Base-by-base conservation (phyloP, 2,329 filamentous ascomycete genomes). In the Pyricularia sp. region DNA sequence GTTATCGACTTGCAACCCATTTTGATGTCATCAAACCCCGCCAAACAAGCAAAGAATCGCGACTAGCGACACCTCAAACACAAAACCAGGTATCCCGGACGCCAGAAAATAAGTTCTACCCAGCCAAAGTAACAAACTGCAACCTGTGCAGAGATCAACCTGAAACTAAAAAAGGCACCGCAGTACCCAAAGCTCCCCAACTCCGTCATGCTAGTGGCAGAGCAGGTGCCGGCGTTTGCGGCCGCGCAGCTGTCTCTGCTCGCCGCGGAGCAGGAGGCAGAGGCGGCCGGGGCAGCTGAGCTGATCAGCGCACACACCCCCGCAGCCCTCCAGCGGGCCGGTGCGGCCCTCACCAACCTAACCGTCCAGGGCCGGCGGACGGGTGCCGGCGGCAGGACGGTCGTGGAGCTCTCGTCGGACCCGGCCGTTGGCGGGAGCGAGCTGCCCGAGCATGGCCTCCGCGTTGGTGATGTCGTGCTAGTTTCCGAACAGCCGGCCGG, bases 381-480 rank as follows among this genome's bases (percentile, higher is more conserved):
- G 0, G 95, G 95, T 0, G 83, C 97, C 55, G 95, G 94, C 20
- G 95, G 95, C n/a, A 92, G 93, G 72, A 93, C 92, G 0, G 90
- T 99, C 1, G 81, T 97, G 3, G 94, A 97, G 77, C 87, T 99
- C 6, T 82, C 81, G 1, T 78, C 80, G 1, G 81, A 81, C 20
- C 82, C 88, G 0, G 94, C 97, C 1, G 83, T 86, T 4, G 78
- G 79, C 4, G 70, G 69, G 26, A 66, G 67, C 75, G 86, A 88
- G 71, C 80, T 94, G 25, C 89, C 90, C 0, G 90, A 92, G 76
- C 92, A 94, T 81, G 91, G 91, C 30, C 81, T 95, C 67, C 84
- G 92, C 2, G 85, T 87, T 0, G 92, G 92, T 1, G 92, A 95
- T 77, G 92, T 95, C 70, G 91, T 94, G 26, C 82, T 90, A 1